A percentile compares a stretch with the other conserved stretches of the same genome.
Conservation (phyloP, 2,329 filamentous ascomycete species). For the Graphilbum sp. region DNA sequence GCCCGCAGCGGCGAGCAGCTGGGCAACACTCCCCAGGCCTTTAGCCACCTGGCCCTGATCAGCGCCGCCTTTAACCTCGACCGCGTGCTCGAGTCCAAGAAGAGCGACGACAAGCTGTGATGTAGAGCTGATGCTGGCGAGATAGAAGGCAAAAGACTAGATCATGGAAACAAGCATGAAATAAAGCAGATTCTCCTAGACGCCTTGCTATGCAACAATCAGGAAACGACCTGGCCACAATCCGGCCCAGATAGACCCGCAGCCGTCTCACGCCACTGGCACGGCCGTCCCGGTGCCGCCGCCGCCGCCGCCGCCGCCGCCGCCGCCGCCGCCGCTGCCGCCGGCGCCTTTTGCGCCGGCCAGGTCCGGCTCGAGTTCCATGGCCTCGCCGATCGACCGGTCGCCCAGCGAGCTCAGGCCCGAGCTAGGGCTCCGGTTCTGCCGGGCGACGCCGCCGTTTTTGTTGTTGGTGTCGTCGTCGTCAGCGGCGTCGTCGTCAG, state of each 20-base stretch:
- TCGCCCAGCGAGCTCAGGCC: constrained; percentile 41
- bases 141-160: not conserved
- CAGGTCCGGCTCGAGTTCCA: constrained; percentile 23
- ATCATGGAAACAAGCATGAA: not conserved
- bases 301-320: too few relatives aligned
- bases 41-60: constrained; percentile 59
- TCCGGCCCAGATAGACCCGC: too few relatives aligned
- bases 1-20: constrained; percentile 59
- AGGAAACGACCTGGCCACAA: too few relatives aligned
- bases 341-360: not conserved
- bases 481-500: not conserved
- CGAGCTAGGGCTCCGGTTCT: constrained; percentile 33
- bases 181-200: too few relatives aligned
- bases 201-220: constrained; percentile 1
- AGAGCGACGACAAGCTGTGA: constrained; percentile 10
- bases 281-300: too few relatives aligned
- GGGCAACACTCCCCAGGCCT: constrained; percentile 66
- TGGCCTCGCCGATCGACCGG: constrained; percentile 25
- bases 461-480: constrained; percentile 2
- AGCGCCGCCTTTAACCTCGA: constrained; percentile 65
- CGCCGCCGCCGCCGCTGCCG: too few relatives aligned
- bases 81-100: constrained; percentile 23
- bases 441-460: constrained; percentile 7
- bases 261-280: too few relatives aligned
- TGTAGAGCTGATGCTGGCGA: not conserved